Percentiles rank a stretch among this genome's conserved stretches.
Evolutionary conservation across 345 rosid species (phyloP).

Genomic region (Arabidopsis thaliana): DNA sequence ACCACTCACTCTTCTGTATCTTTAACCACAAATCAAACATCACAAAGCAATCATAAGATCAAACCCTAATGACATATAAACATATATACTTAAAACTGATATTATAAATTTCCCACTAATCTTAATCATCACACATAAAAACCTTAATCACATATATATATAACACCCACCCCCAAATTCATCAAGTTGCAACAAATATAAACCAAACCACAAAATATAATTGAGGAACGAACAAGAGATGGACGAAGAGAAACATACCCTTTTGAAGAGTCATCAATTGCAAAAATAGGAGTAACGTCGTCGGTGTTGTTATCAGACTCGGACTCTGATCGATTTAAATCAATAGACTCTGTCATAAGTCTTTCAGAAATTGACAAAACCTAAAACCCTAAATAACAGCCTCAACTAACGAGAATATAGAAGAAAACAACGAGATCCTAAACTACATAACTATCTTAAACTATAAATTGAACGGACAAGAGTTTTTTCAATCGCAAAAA

Average conservation of each 20-base stretch:
- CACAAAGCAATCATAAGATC: not conserved
- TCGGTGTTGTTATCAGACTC: not conserved
- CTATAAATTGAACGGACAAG: not conserved
- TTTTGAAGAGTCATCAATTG: not conserved
- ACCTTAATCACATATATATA: not conserved
- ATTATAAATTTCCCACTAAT: not conserved
- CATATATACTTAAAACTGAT: not conserved
- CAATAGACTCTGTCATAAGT: constrained; percentile 5
- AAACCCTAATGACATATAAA: not conserved
- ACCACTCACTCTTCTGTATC: constrained; percentile 26
- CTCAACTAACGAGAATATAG: not conserved
- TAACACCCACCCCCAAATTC: not conserved
- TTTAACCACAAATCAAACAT: not conserved
- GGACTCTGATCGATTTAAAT: not conserved
- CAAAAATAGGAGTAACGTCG: constrained; percentile 16
- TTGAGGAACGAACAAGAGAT: not conserved
- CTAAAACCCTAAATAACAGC: not conserved
- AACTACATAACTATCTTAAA: not conserved
- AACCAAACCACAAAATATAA: not conserved
- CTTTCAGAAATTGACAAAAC: not conserved
- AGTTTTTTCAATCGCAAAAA: no score
- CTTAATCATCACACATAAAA: not conserved
- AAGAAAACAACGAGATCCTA: not conserved
- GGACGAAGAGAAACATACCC: not conserved
- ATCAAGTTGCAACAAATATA: not conserved